Base-by-base conservation (phyloP, 495 filamentous ascomycete genomes). In the Viridothelium virens region DNA sequence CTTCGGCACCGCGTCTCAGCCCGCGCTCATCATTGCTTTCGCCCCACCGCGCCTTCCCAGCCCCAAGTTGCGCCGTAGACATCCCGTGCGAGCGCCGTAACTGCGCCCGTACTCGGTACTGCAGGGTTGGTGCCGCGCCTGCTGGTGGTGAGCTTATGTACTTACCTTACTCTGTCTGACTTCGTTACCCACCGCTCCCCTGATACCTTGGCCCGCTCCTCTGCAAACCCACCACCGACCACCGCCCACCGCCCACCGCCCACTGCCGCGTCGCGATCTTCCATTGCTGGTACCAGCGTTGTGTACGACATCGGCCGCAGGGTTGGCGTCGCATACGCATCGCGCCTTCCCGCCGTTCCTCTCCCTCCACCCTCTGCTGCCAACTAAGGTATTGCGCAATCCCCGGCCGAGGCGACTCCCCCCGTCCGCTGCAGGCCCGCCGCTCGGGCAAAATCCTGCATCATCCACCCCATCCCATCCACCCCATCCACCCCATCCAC, bases 191-290 rank as follows among this genome's bases (percentile, higher is more conserved):
- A 14, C 14, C 41, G 41, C 41, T 14, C 53, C 53, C 53, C 53
- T 59, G 53, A 59, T 31, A 59, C 53, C 31, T 36, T 18, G 11
- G 53, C 53, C 53, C 53, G 53, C 53, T 59, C 31, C 53, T 34
- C 53, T 34, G 5, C 53, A 36, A 33, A 33, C n/a, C 25, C 31
- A 59, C 53, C 53, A 9, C 53, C 31, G 18, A 3, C 2, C 11
- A 7, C 31, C 31, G 6, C 2, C 14, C 53, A 36, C 18, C 53
- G 18, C 3, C 16, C n/a, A 53, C 48, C 11, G 5, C 18, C 18
- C 10, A 14, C 11, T 25, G n/a, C 16, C 16, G 48, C 18, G 48
- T n/a, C 33, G 11, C 53, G 25, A 33, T 36, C 5, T 34, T 18
- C 53, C 9, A 53, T 5, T 18, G 48, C 48, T 12, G 25, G 6